phyloP scores from a whole-genome alignment of 2,329 filamentous ascomycete genomes.

The Pleochaeta shiraiana region DNA sequence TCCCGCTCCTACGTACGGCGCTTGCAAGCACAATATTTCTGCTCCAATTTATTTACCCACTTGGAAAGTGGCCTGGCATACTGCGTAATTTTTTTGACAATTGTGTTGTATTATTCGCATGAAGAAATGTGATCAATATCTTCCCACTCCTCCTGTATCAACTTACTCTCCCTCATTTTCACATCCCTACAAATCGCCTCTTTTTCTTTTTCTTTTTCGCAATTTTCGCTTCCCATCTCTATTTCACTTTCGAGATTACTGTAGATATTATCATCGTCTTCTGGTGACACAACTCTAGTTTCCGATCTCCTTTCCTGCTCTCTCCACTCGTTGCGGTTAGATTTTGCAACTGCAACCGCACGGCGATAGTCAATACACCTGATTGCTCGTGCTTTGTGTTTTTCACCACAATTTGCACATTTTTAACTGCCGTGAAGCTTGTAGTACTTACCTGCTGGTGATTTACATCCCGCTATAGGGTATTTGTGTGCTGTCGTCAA shows the following conservation, averaged over 20 bases:
- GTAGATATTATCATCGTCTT: not conserved
- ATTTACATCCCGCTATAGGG: too few relatives aligned
- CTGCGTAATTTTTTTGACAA: not conserved
- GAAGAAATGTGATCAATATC: not conserved
- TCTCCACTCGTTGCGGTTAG: too few relatives aligned
- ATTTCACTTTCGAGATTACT: too few relatives aligned
- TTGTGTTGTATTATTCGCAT: not conserved
- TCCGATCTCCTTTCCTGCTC: too few relatives aligned
- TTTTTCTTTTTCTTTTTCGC: not conserved
- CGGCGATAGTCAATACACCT: too few relatives aligned
- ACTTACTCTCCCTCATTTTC: not conserved
- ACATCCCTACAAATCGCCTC: too few relatives aligned
- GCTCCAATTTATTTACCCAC: not conserved
- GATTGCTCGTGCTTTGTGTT: too few relatives aligned
- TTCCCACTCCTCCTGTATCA: not conserved
- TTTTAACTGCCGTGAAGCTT: too few relatives aligned
- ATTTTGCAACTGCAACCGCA: too few relatives aligned
- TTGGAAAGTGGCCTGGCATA: not conserved
- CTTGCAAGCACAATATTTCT: not conserved
- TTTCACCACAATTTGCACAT: too few relatives aligned
- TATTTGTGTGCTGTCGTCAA: too few relatives aligned
- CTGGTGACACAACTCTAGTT: not conserved
- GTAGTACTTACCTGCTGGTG: too few relatives aligned
- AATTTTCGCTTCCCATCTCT: not conserved
- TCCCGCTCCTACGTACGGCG: not conserved